These are phyloP conservation scores for Zygoascus flipseniorum DNA, from an alignment of 805 yeast species.

Conservation along the genomic window DNA sequence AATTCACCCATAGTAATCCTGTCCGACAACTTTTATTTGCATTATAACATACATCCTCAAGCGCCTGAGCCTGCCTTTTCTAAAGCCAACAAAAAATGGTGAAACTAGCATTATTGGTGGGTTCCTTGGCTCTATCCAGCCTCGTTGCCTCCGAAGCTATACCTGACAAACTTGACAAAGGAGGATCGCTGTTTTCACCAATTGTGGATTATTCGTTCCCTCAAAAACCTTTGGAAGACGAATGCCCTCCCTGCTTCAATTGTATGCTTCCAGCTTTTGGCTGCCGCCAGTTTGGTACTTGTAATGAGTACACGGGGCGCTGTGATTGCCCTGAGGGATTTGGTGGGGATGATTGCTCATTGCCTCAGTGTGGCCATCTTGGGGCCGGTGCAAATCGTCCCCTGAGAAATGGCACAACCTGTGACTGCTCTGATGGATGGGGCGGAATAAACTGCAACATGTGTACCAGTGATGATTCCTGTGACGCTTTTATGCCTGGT, in stretches of 20 bases:
- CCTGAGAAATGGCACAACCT: conserved; percentile 39
- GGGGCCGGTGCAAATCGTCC: conserved; percentile 63
- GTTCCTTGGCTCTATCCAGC: background rate
- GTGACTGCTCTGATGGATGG: conserved; percentile 86
- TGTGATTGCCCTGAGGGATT: conserved; percentile 91
- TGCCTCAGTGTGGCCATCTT: conserved; percentile 80
- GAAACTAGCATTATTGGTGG: background rate
- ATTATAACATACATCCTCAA: too few relatives aligned
- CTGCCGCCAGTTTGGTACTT: conserved; percentile 83
- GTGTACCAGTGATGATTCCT: conserved; percentile 63
- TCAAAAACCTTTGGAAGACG: conserved; percentile 23
- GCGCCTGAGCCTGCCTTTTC: too few relatives aligned
- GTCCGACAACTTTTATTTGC: too few relatives aligned
- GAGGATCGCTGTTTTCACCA: background rate
- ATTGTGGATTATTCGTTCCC: background rate
- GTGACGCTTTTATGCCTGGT: conserved; percentile 84
- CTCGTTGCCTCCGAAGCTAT: background rate
- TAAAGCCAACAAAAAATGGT: too few relatives aligned
- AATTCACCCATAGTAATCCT: too few relatives aligned
- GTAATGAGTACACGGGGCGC: conserved; percentile 80
- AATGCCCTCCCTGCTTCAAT: conserved; percentile 89
- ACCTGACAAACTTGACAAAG: background rate
- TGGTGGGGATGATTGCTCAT: conserved; percentile 87
- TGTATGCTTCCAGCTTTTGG: conserved; percentile 86
- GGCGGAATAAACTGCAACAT: conserved; percentile 85